Evolutionary conservation across 192 early-diverging fungal species (phyloP), one percentile per base, ranked within the genome.

Genomic region (Phlyctochytrium arcticum): DNA sequence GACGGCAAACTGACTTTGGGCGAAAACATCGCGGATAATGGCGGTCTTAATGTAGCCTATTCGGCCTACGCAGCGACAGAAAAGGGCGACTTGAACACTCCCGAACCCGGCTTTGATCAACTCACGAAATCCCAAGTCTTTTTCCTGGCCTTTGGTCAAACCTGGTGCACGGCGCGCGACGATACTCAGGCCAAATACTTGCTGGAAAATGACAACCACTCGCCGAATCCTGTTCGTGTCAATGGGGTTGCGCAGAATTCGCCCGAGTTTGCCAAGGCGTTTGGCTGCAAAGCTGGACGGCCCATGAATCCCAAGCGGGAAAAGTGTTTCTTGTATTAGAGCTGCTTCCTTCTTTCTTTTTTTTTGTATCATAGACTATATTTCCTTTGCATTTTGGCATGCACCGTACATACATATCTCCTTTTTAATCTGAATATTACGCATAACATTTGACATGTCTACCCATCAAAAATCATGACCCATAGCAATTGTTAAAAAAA

Each of bases 1-100:
- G 80, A 87, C 47, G 87, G 87, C 23, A 73, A 76, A 47, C 53
- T 70, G 37, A 88, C 87, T 0, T 51, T 88, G 2, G 74, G 74
- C 19, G 88, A 89, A 70, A 89, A 88, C 53, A 47, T 89, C 21
- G 83, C 88, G 5, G 88, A 89, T 56, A 87, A 87, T 55, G 88
- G 87, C 54, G 88, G 88, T 4, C 21, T 87, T 7, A 60, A 70
- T 42, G 69, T 68, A 3, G 64, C 85, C 5, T 77, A 48, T 17
- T 60, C 73, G 48, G 82, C 76, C 8, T 88, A 74, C 75, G 59
- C 44, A 56, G 33, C 42, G 7, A 71, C 55, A 48, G 68, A 70
- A 21, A 49, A 55, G 26, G 6, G 35, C 4, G 55, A 30, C 2
- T n/a, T 30, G 17, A 57, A 21, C 26, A 17, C 12, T 10, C n/a